Evolutionary conservation across 352 stramenopile species (phyloP), one percentile per base, ranked within the genome.

Genomic region (Globisporangium splendens): DNA sequence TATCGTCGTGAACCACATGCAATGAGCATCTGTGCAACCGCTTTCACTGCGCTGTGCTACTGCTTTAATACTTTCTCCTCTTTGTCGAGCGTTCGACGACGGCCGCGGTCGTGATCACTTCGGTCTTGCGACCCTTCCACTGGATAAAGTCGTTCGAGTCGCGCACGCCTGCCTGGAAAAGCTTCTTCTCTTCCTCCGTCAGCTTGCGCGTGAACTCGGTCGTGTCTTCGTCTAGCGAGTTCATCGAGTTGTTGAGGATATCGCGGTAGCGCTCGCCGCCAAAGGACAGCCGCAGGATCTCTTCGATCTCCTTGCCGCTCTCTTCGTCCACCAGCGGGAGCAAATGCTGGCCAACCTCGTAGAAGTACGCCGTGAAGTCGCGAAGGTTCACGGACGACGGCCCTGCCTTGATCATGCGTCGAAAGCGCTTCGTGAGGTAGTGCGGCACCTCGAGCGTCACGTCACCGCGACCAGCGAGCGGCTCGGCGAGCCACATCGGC

Each of bases 241-340:
- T 91, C 85, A 93, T 91, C 24, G 80, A 77, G 59, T 93, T 89
- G 70, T 94, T 91, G 54, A 94, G 69, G 20, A 94, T 72, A 31
- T 75, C 69, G 38, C 79, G 75, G 67, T 89, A 94, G 15, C 85
- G 77, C 60, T 94, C 83, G 22, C 85, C 83, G 46, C 80, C 75
- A 50, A 88, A 91, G 18, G 79, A 80, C 35, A 92, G 66, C 0
- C 81, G 78, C 70, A 94, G 52, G 65, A 94, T 91, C 66, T 91
- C 79, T 44, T 91, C 76, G 41, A 93, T 86, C 53, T 88, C 80
- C 20, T 62, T 66, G 39, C 72, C 68, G 1, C 75, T 71, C 17
- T 62, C 67, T 18, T 77, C 68, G 6, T 70, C 68, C 28, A 92
- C 73, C 41, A 84, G 65, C 24, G 79, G 76, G 54, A 83, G 59